Percentiles rank a stretch among this genome's conserved stretches.
Evolutionary conservation across 1,284 basidiomycete genomes (phyloP).

Genomic region (Ustilago bromivora): DNA sequence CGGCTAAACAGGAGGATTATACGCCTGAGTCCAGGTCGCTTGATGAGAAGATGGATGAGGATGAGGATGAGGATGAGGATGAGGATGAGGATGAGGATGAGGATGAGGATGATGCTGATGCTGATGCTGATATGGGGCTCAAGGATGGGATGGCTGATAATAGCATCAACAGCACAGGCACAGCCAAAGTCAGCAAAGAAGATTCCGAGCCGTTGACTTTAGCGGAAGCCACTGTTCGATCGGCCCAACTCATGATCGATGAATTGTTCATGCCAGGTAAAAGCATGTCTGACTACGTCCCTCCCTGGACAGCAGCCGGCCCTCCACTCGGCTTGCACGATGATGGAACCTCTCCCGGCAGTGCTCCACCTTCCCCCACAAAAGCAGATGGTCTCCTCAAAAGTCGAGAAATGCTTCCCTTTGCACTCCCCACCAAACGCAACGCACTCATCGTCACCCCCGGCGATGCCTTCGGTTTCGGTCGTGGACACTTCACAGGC

Average conservation of each 20-base stretch:
- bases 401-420: conserved; percentile 89
- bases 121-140: not conserved
- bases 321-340: conserved; percentile 42
- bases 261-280: conserved; percentile 55
- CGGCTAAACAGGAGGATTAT: conserved; percentile 56
- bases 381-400: conserved; percentile 73
- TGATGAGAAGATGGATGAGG: conserved; percentile 14
- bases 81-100: conserved; percentile 22
- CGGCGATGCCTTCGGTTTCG: conserved; percentile 72
- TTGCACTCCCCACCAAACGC: conserved; percentile 83
- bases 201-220: conserved; percentile 35
- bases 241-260: conserved; percentile 56
- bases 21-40: conserved; percentile 17
- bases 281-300: conserved; percentile 59
- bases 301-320: conserved; percentile 54
- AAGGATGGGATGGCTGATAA: conserved; percentile 20
- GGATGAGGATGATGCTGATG: conserved; percentile 19
- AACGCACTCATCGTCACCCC: conserved; percentile 78
- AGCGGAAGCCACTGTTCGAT: conserved; percentile 37
- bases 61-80: conserved; percentile 19
- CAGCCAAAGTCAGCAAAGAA: conserved; percentile 19
- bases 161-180: conserved; percentile 44
- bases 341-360: conserved; percentile 13
- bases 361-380: conserved; percentile 31
- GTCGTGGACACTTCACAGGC: conserved; percentile 61